Conservation (phyloP, 352 stramenopile genomes). For the Phytopythium mirpurense region DNA sequence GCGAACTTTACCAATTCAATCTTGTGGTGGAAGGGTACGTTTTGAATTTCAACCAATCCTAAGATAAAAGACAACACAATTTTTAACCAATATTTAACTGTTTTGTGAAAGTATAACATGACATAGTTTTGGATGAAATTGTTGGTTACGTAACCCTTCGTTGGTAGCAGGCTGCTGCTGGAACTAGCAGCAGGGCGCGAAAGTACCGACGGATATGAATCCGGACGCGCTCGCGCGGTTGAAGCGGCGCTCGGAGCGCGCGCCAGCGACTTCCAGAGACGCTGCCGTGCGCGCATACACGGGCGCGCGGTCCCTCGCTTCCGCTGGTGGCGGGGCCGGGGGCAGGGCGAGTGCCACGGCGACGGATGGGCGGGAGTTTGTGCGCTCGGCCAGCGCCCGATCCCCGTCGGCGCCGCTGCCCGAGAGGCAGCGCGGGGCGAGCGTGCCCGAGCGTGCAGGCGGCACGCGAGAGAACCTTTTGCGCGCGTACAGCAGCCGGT, state of each 20-base stretch:
- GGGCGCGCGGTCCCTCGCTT: background rate
- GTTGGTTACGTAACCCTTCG: too few species aligned
- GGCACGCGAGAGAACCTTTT: background rate
- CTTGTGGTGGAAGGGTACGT: background rate
- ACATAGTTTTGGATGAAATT: too few species aligned
- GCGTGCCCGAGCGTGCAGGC: background rate
- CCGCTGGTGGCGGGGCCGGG: background rate
- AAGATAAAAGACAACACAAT: too few species aligned
- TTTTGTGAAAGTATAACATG: too few species aligned
- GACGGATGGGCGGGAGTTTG: background rate
- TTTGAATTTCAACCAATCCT: too few species aligned
- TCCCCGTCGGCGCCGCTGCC: background rate
- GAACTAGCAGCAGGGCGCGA: too few species aligned
- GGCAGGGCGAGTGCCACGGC: background rate
- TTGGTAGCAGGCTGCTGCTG: too few species aligned
- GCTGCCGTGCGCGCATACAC: constrained; percentile 11
- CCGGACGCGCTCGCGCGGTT: constrained; percentile 27
- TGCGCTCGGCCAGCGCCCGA: constrained; percentile 7
- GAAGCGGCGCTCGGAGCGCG: constrained; percentile 34
- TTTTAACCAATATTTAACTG: too few species aligned
- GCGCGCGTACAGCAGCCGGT: constrained; percentile 3
- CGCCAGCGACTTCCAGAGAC: constrained; percentile 8
- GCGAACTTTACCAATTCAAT: background rate
- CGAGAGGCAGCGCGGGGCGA: constrained; percentile 5
- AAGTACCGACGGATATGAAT: constrained; percentile 12